phyloP scores from a whole-genome alignment of 805 yeast genomes.

The Metschnikowia rubicola region DNA sequence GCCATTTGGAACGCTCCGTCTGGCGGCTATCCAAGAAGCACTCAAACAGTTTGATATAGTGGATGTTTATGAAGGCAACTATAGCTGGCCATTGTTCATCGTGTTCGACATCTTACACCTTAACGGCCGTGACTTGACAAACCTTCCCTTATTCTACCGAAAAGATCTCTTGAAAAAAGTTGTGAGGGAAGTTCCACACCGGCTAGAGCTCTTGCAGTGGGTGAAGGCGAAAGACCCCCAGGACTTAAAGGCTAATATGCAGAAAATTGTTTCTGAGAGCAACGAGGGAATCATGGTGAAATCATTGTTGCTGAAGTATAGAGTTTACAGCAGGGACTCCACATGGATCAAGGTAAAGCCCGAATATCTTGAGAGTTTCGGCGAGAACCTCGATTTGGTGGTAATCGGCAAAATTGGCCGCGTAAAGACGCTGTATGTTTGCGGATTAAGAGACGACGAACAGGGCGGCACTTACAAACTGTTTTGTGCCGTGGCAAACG shows the following conservation, averaged over 20 bases:
- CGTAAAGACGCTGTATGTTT: constrained; percentile 64
- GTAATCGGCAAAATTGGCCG: constrained; percentile 77
- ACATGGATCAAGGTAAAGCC: constrained; percentile 92
- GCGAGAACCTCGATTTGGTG: constrained; percentile 77
- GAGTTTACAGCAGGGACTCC: constrained; percentile 55
- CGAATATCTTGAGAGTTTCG: constrained; percentile 80
- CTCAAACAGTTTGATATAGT: constrained; percentile 32
- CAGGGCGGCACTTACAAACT: constrained; percentile 49
- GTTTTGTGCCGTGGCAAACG: constrained; percentile 81
- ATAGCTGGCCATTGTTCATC: constrained; percentile 51
- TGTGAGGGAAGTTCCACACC: constrained; percentile 42
- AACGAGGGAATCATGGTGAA: constrained; percentile 86
- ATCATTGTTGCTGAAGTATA: constrained; percentile 54
- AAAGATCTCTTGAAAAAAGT: constrained; percentile 48
- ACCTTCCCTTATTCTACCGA: constrained; percentile 52
- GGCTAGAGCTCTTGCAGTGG: constrained; percentile 48
- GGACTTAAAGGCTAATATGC: constrained; percentile 56
- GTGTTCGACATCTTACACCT: constrained; percentile 71
- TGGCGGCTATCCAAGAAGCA: constrained; percentile 58
- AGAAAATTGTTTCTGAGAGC: constrained; percentile 53
- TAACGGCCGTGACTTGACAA: constrained; percentile 63
- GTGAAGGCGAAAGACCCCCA: constrained; percentile 39
- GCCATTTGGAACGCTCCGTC: constrained; percentile 79
- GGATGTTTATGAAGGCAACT: constrained; percentile 24
- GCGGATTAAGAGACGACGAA: constrained; percentile 59